A percentile compares a stretch with the other conserved stretches of the same genome.
These are phyloP conservation scores for Cudoniella acicularis DNA, from an alignment of 495 filamentous ascomycete genomes.

Conservation along the genomic window DNA sequence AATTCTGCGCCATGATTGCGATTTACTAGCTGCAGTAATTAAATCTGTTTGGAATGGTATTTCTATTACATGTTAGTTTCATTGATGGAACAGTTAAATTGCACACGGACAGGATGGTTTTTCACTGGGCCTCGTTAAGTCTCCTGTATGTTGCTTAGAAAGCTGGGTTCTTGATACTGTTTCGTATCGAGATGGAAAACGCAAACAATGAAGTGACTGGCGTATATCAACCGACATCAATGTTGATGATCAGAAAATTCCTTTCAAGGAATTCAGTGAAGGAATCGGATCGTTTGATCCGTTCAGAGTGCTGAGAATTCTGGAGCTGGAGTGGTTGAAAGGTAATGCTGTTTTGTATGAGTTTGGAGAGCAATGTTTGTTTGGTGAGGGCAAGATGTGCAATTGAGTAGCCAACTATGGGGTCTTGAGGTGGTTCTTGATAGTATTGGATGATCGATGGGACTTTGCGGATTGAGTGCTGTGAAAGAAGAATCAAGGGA, in stretches of 20 bases:
- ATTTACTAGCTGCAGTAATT: conserved; percentile 4
- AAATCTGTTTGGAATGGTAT: not conserved
- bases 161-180: conserved; percentile 69
- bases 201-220: conserved; percentile 62
- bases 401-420: not conserved
- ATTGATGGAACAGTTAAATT: not conserved
- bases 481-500: not conserved
- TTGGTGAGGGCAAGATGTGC: not conserved
- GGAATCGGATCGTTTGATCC: conserved; percentile 13
- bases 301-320: not conserved
- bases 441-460: not conserved
- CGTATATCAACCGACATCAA: conserved; percentile 80
- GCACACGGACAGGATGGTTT: conserved; percentile 22
- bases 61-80: not conserved
- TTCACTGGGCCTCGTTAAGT: conserved; percentile 40
- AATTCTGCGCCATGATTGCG: conserved; percentile 25
- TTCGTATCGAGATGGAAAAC: conserved; percentile 67
- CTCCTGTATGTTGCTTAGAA: conserved; percentile 68
- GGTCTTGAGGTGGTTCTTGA: too few relatives aligned
- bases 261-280: conserved; percentile 3
- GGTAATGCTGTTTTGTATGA: not conserved
- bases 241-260: conserved; percentile 22
- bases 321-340: not conserved
- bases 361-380: not conserved
- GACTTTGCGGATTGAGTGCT: not conserved